These are phyloP conservation scores for Dipteronia sinensis DNA, from an alignment of 345 rosid genomes.

Conservation along the genomic window DNA sequence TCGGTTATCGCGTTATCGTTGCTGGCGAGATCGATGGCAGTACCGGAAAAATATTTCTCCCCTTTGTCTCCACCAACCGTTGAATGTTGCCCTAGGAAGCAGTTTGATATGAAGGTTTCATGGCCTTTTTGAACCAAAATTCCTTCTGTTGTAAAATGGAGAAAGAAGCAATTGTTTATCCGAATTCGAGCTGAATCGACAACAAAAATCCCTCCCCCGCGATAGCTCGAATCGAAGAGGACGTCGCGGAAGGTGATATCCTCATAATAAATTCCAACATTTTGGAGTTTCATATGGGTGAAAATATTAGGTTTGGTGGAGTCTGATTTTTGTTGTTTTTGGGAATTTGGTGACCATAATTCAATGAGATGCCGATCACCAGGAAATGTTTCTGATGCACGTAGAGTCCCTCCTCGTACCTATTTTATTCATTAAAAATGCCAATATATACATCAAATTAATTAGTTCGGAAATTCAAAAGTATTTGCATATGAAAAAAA, in stretches of 20 bases:
- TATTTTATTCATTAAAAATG: constrained; percentile 19
- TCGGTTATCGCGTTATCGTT: constrained; percentile 68
- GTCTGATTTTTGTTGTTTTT: not conserved
- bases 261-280: constrained; percentile 41
- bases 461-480: not conserved
- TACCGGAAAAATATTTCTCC: constrained; percentile 59
- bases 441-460: not conserved
- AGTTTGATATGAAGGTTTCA: constrained; percentile 61
- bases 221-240: constrained; percentile 61
- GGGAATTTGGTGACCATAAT: constrained; percentile 49
- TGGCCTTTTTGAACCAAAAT: constrained; percentile 63
- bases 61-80: constrained; percentile 56
- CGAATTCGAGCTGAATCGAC: constrained; percentile 59
- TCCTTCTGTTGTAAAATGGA: constrained; percentile 69
- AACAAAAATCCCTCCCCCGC: constrained; percentile 62
- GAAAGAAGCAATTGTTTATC: constrained; percentile 53
- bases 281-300: constrained; percentile 22
- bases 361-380: constrained; percentile 60
- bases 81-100: constrained; percentile 62
- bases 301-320: constrained; percentile 3
- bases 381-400: constrained; percentile 64
- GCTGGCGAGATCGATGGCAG: constrained; percentile 58
- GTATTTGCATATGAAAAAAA: not conserved
- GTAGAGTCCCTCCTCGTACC: constrained; percentile 70
- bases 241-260: constrained; percentile 62